Base-by-base conservation (phyloP, 371 early-diverging fungal genomes). In the Mucor lusitanicus region DNA sequence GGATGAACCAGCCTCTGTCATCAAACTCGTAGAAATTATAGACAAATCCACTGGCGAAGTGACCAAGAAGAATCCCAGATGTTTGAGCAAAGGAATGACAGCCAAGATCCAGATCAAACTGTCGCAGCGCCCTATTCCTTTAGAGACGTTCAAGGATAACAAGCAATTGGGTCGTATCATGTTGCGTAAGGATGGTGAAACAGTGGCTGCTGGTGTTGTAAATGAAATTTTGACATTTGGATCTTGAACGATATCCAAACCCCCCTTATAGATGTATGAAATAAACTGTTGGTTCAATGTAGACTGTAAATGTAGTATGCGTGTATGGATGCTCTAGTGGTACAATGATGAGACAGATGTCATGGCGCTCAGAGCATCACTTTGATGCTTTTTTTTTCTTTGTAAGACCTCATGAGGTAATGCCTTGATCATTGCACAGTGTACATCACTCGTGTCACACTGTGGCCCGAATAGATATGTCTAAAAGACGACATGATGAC, bases 121-220 rank as follows among this genome's bases (percentile, higher is more conserved):
- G 42, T 63, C 81, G 2, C 85, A 89, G 44, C 76, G 92, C 17
- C 82, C 94, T 0, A 88, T 97, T 32, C 94, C 95, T 50, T 65
- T 98, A 37, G 97, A 97, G 71, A 80, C 90, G 5, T 96, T 92
- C 71, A 87, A 88, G 61, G 90, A 90, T 19, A 90, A 87, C 35
- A 94, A 95, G 76, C 94, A 96, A 23, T 76, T 97, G 42, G 97
- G 97, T 1, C 85, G 99, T 17, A 81, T 99, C 65, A 91, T 92
- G 87, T 77, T 99, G 59, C 87, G 98, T 53, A 89, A 88, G 67
- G 91, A 88, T 23, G 91, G 94, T 21, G 88, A 91, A 63, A 95
- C 97, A 0, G 88, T 97, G 13, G 98, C 97, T 7, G 96, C 95
- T 8, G 99, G 99, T 15, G 90, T 97, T 46, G 94, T 93, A 3